A percentile compares a stretch with the other conserved stretches of the same genome.
Evolutionary conservation across 495 filamentous ascomycete genomes (phyloP).

Genomic region (Hypoxylon cercidicola): DNA sequence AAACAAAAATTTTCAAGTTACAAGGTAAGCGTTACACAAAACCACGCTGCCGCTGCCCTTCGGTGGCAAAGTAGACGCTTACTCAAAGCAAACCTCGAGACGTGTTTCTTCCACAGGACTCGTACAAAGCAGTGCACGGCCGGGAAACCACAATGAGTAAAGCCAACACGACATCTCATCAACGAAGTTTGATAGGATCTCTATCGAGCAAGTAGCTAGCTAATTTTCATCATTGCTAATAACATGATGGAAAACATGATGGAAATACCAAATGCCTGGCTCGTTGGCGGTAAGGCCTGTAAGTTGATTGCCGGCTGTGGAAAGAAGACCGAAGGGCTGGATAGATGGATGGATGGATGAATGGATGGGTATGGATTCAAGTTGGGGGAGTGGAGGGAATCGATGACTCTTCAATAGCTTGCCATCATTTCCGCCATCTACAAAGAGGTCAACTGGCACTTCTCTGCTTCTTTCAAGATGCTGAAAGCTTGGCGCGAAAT

Average conservation of each 20-base stretch:
- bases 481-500: slow-evolving; percentile 17
- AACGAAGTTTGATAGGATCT: no score
- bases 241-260: slow-evolving; percentile 21
- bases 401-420: slow-evolving; percentile 29
- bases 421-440: slow-evolving; percentile 26
- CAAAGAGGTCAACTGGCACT: slow-evolving; percentile 3
- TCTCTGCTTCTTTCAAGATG: slow-evolving; percentile 29
- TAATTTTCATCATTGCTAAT: no score
- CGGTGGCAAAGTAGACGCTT: slow-evolving; percentile 27
- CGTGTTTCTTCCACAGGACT: slow-evolving; percentile 6
- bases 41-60: slow-evolving; percentile 21
- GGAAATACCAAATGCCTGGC: slow-evolving; percentile 11
- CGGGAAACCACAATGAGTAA: neutral
- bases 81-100: slow-evolving; percentile 28
- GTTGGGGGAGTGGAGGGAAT: slow-evolving; percentile 16
- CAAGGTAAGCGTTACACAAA: slow-evolving; percentile 27
- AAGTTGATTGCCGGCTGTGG: slow-evolving; percentile 13
- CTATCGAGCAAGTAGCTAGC: no score
- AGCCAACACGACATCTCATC: no score
- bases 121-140: neutral
- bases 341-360: neutral
- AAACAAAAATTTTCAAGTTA: slow-evolving; percentile 20
- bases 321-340: slow-evolving; percentile 1
- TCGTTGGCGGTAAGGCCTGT: slow-evolving; percentile 6
- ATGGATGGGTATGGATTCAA: neutral